phyloP scores from a whole-genome alignment of 805 yeast species.

The Saturnispora sekii region DNA sequence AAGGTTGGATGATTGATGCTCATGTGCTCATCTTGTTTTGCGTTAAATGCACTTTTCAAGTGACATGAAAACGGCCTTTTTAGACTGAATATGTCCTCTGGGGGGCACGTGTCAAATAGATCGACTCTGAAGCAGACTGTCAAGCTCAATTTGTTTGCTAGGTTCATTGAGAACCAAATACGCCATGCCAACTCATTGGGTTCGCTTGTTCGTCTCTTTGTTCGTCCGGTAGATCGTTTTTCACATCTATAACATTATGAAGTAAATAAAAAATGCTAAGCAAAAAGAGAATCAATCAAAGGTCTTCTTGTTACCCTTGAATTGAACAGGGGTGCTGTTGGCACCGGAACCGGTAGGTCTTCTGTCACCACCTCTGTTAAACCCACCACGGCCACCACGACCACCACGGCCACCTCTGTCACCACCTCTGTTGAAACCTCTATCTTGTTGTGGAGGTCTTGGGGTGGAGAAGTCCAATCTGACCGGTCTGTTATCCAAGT shows the following conservation, averaged over 20 bases:
- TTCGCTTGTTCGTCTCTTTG: too few relatives aligned
- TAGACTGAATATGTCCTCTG: too few relatives aligned
- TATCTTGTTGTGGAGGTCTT: conserved; percentile 30
- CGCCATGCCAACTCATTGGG: too few relatives aligned
- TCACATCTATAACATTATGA: conserved; percentile 4
- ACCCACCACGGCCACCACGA: conserved; percentile 27
- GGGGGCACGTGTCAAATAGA: too few relatives aligned
- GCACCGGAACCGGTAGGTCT: conserved; percentile 48
- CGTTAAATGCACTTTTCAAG: too few relatives aligned
- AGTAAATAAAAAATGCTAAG: conserved; percentile 5
- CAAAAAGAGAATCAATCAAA: conserved; percentile 42
- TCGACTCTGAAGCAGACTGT: too few relatives aligned
- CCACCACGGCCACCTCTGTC: conserved; percentile 12
- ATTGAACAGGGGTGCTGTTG: conserved; percentile 54
- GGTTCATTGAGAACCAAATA: too few relatives aligned
- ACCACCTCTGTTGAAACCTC: conserved; percentile 11
- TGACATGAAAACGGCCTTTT: too few relatives aligned
- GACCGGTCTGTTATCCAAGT: conserved; percentile 84
- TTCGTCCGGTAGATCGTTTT: not conserved
- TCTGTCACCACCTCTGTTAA: conserved; percentile 28
- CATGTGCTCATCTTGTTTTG: too few relatives aligned
- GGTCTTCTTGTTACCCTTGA: conserved; percentile 79
- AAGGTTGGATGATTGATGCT: too few relatives aligned
- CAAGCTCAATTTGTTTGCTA: too few relatives aligned
- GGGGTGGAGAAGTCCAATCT: conserved; percentile 95